Evolutionary conservation across 2,329 filamentous ascomycete species (phyloP).

Genomic region (Pseudogymnoascus sp.): DNA sequence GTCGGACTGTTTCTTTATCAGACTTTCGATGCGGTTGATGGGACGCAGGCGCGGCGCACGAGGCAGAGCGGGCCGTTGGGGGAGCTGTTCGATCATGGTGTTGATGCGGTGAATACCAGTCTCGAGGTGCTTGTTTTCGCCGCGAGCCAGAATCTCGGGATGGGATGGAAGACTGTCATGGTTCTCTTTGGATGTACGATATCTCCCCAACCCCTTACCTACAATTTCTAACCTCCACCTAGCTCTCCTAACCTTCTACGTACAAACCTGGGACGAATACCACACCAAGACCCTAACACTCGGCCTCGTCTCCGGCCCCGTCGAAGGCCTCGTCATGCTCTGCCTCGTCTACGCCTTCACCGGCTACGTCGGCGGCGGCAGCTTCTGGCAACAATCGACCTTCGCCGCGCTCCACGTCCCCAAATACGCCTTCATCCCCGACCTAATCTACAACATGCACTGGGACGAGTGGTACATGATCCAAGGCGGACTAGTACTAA

Average conservation of each 20-base stretch:
- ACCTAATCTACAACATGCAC: slow-evolving; percentile 64
- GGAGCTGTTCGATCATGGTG: slow-evolving; percentile 94
- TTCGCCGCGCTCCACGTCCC: slow-evolving; percentile 69
- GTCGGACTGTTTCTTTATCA: slow-evolving; percentile 89
- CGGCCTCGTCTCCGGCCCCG: slow-evolving; percentile 84
- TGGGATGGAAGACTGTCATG: slow-evolving; percentile 80
- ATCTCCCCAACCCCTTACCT: background rate
- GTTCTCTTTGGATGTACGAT: slow-evolving; percentile 69
- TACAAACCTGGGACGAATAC: slow-evolving; percentile 99
- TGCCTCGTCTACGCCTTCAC: slow-evolving; percentile 76
- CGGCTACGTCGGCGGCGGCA: slow-evolving; percentile 74
- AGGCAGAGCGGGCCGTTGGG: slow-evolving; percentile 87
- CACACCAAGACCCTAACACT: slow-evolving; percentile 93
- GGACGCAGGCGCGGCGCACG: slow-evolving; percentile 86
- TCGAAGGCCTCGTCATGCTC: slow-evolving; percentile 85
- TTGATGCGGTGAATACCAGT: slow-evolving; percentile 94
- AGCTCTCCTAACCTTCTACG: slow-evolving; percentile 92
- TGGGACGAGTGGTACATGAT: slow-evolving; percentile 92
- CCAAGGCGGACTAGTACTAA: slow-evolving; percentile 71
- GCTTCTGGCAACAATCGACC: slow-evolving; percentile 82
- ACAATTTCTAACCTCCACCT: slow-evolving; percentile 12
- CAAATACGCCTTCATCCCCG: slow-evolving; percentile 54
- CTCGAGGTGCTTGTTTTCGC: slow-evolving; percentile 89
- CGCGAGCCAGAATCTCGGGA: slow-evolving; percentile 84
- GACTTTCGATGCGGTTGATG: slow-evolving; percentile 96